These are phyloP conservation scores for Macrophomina phaseolina DNA, from an alignment of 2,329 filamentous ascomycete genomes.

Conservation along the genomic window DNA sequence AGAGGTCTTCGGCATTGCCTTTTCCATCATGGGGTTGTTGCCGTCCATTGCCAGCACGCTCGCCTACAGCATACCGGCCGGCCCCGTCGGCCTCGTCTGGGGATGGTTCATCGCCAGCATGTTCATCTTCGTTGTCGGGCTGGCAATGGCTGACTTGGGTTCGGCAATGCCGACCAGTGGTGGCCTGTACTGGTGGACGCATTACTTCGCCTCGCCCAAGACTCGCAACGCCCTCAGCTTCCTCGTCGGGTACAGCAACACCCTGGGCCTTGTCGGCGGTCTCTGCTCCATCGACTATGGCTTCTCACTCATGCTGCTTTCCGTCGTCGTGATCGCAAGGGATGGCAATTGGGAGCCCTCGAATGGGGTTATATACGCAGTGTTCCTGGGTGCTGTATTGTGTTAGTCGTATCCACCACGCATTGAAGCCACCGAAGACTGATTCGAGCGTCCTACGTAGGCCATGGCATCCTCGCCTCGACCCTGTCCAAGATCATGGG, in stretches of 20 bases:
- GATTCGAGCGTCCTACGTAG: too few species aligned
- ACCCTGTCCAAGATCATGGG: slow-evolving; percentile 63
- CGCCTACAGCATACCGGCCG: slow-evolving; percentile 64
- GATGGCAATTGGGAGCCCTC: slow-evolving; percentile 63
- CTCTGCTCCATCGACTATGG: slow-evolving; percentile 67
- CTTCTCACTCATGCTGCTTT: slow-evolving; percentile 63
- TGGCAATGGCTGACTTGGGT: slow-evolving; percentile 59
- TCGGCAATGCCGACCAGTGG: slow-evolving; percentile 62
- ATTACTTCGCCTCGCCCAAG: slow-evolving; percentile 62
- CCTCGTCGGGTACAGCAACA: slow-evolving; percentile 67
- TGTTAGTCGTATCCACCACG: slow-evolving; percentile 29
- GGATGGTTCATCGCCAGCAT: slow-evolving; percentile 64
- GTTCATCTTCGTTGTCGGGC: slow-evolving; percentile 64
- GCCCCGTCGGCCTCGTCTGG: slow-evolving; percentile 67
- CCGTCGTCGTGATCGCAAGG: slow-evolving; percentile 62
- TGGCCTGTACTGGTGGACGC: slow-evolving; percentile 65
- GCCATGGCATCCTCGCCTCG: slow-evolving; percentile 61
- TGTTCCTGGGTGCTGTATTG: slow-evolving; percentile 61
- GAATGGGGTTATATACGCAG: slow-evolving; percentile 62
- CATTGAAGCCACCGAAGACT: too few species aligned
- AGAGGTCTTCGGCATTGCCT: slow-evolving; percentile 62
- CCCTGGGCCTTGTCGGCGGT: slow-evolving; percentile 64
- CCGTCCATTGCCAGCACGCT: slow-evolving; percentile 67
- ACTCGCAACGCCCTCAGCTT: slow-evolving; percentile 65
- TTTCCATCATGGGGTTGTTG: slow-evolving; percentile 63